Percentiles rank a stretch among this genome's conserved stretches.
Conservation (phyloP, 345 rosid genomes). For the Adansonia digitata region DNA sequence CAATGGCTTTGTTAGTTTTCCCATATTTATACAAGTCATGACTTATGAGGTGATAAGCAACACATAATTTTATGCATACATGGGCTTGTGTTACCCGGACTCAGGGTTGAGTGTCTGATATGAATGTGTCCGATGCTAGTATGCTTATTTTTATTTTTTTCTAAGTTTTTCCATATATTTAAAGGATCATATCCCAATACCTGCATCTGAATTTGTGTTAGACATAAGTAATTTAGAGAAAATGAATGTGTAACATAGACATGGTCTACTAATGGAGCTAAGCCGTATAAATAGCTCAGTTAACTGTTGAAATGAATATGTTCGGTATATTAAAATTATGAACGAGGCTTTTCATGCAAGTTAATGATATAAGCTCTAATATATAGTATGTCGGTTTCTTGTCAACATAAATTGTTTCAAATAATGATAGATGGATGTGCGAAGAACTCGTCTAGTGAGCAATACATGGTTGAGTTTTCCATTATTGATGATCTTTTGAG, state of each 20-base stretch:
- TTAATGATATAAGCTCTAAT: background rate
- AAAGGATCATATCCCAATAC: no score
- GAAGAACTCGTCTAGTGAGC: constrained; percentile 81
- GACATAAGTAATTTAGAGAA: no score
- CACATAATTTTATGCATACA: background rate
- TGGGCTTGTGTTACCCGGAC: no score
- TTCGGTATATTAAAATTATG: background rate
- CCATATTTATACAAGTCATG: background rate
- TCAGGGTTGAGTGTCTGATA: no score
- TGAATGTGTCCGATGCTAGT: no score
- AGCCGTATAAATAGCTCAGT: background rate
- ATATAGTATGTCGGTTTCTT: background rate
- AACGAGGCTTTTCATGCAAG: background rate
- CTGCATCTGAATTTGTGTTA: no score
- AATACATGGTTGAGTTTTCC: constrained; percentile 74
- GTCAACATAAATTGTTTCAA: background rate
- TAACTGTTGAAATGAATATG: background rate
- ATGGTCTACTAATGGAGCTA: background rate
- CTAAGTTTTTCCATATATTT: no score
- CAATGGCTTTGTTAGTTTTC: background rate
- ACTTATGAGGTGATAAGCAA: background rate
- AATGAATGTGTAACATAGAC: no score
- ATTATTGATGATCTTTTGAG: constrained; percentile 64
- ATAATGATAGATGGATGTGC: background rate
- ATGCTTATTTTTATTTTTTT: no score